These are phyloP conservation scores for Lasiosphaeria ovina DNA, from an alignment of 495 filamentous ascomycete species.

Conservation along the genomic window DNA sequence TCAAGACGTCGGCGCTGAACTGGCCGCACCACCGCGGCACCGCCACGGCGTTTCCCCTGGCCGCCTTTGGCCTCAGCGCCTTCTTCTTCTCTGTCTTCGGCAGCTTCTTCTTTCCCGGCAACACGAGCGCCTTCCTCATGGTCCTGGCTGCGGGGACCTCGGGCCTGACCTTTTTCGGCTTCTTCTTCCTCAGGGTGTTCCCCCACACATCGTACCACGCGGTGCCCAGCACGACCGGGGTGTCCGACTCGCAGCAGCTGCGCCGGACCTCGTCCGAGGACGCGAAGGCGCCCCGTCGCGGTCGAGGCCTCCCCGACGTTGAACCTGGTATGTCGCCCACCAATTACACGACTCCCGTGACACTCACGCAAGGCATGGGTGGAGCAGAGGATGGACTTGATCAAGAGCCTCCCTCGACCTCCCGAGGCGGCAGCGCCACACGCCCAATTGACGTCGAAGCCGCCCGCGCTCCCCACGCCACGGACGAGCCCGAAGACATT, in stretches of 20 bases:
- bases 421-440: constrained; percentile 16
- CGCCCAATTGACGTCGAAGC: constrained; percentile 38
- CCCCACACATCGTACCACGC: constrained; percentile 65
- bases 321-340: constrained; percentile 66
- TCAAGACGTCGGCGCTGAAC: constrained; percentile 89
- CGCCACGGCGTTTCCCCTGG: constrained; percentile 87
- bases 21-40: constrained; percentile 91
- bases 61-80: constrained; percentile 91
- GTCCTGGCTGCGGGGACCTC: constrained; percentile 81
- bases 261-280: constrained; percentile 61
- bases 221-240: constrained; percentile 51
- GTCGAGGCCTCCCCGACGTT: constrained; percentile 37
- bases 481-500: constrained; percentile 35
- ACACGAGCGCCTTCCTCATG: constrained; percentile 76
- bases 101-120: constrained; percentile 74
- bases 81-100: constrained; percentile 90
- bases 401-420: constrained; percentile 15
- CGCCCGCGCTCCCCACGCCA: constrained; percentile 29
- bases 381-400: constrained; percentile 10
- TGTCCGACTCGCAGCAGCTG: constrained; percentile 57
- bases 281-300: constrained; percentile 39
- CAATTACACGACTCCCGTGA: constrained; percentile 31
- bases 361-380: constrained; percentile 24
- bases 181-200: constrained; percentile 78
- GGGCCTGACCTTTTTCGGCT: constrained; percentile 65